Base-by-base conservation (phyloP, 164 flowering plant species). In the Nelumbo lutea region DNA sequence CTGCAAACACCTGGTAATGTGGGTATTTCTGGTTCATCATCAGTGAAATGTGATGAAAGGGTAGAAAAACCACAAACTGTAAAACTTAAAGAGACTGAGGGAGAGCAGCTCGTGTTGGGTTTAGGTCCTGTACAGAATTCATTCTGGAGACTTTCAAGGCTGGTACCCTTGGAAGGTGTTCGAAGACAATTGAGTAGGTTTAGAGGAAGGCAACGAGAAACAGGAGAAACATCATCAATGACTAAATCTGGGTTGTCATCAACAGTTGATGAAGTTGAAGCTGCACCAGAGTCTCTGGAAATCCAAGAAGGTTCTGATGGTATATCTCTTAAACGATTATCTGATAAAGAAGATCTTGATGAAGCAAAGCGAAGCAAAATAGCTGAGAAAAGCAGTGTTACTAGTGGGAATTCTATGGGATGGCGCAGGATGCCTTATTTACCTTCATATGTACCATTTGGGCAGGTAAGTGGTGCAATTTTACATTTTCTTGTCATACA, bases 391-490 rank as follows among this genome's bases (percentile, higher is more conserved):
- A 79, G 64, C 63, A 70, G 67, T 52, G 64, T 15, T 15, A 68
- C 42, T 52, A 66, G 15, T 73, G 86, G 66, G 69, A 81, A 70
- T 55, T 67, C 76, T 60, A 69, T 79, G 61, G 67, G 78, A 51
- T 95, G 99, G 99, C 86, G 81, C 42, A 80, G 81, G 69, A 82
- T 90, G 75, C 97, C 99, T 74, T 84, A 75, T 76, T 77, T 95
- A 60, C 97, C 96, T 68, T 95, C 96, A 42, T 95, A 95, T 84
- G 97, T 95, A 13, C 99, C 97, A 67, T 95, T 95, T 77, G 99
- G 99, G 7, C 85, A 92, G 96, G 99, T 92, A 81, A 7, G 40
- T 67, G 10, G 65, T 15, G 51, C 62, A 42, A 41, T 7, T 50
- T 45, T 7, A 9, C 48, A 40, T 61, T 52, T 8, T 59, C 14